Evolutionary conservation across 768 basidiomycete species (phyloP).

Genomic region (Pisolithus sp.): DNA sequence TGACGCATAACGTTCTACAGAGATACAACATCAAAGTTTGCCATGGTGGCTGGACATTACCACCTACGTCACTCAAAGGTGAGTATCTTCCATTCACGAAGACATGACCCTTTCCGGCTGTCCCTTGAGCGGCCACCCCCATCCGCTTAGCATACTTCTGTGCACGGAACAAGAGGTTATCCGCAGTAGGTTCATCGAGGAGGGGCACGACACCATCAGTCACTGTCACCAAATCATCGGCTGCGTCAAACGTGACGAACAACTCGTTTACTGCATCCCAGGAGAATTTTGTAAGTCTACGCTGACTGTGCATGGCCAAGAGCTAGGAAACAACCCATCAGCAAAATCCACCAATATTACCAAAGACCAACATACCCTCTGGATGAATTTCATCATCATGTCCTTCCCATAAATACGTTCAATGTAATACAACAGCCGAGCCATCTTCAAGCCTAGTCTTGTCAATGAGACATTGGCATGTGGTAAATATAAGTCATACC

Average conservation of each 20-base stretch:
- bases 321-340: conserved; percentile 26
- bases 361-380: conserved; percentile 32
- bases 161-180: conserved; percentile 38
- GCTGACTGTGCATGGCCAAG: conserved; percentile 29
- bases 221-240: conserved; percentile 37
- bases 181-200: conserved; percentile 22
- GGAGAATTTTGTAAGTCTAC: conserved; percentile 29
- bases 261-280: conserved; percentile 37
- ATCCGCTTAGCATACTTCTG: conserved; percentile 54
- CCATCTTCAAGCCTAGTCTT: conserved; percentile 56
- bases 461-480: conserved; percentile 1
- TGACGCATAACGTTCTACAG: conserved; percentile 22
- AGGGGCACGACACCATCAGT: conserved; percentile 21
- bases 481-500: conserved; percentile 14
- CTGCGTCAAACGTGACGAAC: conserved; percentile 33
- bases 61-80: conserved; percentile 58
- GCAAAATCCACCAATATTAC: not conserved
- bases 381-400: conserved; percentile 56
- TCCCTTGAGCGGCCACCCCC: conserved; percentile 34
- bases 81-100: conserved; percentile 90
- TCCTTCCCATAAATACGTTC: conserved; percentile 56
- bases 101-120: conserved; percentile 50
- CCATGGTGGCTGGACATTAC: not conserved
- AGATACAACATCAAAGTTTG: not conserved
- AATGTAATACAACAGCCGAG: conserved; percentile 63